Evolutionary conservation across 2,329 filamentous ascomycete species (phyloP).

Genomic region (Penicillium sumatraense): DNA sequence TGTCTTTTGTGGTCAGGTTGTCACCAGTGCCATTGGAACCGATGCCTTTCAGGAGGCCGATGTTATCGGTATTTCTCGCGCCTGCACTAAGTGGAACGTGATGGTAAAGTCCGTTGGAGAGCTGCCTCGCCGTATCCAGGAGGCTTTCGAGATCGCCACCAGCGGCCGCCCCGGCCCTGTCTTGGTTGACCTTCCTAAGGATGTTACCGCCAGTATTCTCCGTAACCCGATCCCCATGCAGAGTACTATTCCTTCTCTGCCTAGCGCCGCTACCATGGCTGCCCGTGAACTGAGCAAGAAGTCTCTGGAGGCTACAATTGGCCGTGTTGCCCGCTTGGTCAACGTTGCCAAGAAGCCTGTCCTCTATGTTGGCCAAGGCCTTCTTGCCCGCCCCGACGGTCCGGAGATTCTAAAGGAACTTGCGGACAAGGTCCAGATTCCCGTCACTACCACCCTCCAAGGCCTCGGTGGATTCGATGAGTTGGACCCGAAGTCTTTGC

Average conservation of each 20-base stretch:
- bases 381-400: slow-evolving; percentile 79
- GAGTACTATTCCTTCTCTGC: slow-evolving; percentile 73
- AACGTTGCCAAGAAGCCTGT: slow-evolving; percentile 92
- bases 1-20: slow-evolving; percentile 93
- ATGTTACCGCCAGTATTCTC: slow-evolving; percentile 86
- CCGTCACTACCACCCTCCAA: slow-evolving; percentile 94
- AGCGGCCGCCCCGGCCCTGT: slow-evolving; percentile 92
- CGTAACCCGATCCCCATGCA: slow-evolving; percentile 81
- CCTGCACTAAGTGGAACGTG: slow-evolving; percentile 98
- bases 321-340: slow-evolving; percentile 78
- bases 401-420: slow-evolving; percentile 80
- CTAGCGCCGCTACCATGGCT: slow-evolving; percentile 83
- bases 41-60: slow-evolving; percentile 98
- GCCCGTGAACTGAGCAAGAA: slow-evolving; percentile 73
- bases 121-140: slow-evolving; percentile 90
- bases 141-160: slow-evolving; percentile 97
- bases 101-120: slow-evolving; percentile 97
- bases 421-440: slow-evolving; percentile 87
- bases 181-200: slow-evolving; percentile 93
- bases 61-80: slow-evolving; percentile 87
- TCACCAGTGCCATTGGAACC: slow-evolving; percentile 85
- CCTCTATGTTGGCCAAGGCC: slow-evolving; percentile 91
- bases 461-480: slow-evolving; percentile 93
- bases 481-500: slow-evolving; percentile 87
- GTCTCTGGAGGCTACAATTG: slow-evolving; percentile 74